Evolutionary conservation across 805 yeast genomes (phyloP).

Genomic region (Nadsonia fulvescens): DNA sequence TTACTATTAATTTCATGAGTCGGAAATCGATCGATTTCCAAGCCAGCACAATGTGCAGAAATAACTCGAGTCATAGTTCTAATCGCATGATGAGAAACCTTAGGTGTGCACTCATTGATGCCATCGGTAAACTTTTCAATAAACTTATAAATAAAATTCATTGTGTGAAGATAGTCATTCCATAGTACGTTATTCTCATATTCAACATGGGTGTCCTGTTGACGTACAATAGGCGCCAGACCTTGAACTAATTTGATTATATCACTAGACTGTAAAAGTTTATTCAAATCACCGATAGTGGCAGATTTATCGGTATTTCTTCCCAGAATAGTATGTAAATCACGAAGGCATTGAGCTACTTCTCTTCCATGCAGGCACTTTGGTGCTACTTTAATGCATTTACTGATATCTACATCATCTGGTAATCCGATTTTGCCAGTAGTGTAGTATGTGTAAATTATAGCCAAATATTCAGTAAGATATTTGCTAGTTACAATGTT

Average conservation of each 20-base stretch:
- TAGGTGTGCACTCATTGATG: conserved; percentile 10
- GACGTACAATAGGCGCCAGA: conserved; percentile 55
- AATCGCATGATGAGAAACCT: conserved; percentile 9
- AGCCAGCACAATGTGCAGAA: conserved; percentile 15
- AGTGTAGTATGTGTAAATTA: conserved; percentile 46
- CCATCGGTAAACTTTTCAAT: conserved; percentile 20
- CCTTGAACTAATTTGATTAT: conserved; percentile 59
- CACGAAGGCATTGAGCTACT: no score
- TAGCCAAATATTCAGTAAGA: conserved; percentile 39
- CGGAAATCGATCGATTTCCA: conserved; percentile 7
- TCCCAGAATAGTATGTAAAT: conserved; percentile 58
- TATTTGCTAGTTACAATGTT: conserved; percentile 47
- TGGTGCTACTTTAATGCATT: conserved; percentile 10
- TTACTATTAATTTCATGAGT: conserved; percentile 10
- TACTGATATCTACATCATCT: conserved; percentile 20
- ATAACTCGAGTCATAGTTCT: conserved; percentile 11
- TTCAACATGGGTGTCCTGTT: conserved; percentile 67
- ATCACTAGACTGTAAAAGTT: conserved; percentile 45
- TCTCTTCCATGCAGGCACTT: no score
- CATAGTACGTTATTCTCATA: conserved; percentile 82
- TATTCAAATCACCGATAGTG: conserved; percentile 26
- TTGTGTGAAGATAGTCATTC: conserved; percentile 47
- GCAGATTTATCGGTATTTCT: conserved; percentile 40
- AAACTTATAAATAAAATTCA: conserved; percentile 45
- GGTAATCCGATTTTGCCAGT: conserved; percentile 31